Evolutionary conservation across 2,329 filamentous ascomycete species (phyloP), one percentile per base, ranked within the genome.

Genomic region (Colletotrichum sp.): DNA sequence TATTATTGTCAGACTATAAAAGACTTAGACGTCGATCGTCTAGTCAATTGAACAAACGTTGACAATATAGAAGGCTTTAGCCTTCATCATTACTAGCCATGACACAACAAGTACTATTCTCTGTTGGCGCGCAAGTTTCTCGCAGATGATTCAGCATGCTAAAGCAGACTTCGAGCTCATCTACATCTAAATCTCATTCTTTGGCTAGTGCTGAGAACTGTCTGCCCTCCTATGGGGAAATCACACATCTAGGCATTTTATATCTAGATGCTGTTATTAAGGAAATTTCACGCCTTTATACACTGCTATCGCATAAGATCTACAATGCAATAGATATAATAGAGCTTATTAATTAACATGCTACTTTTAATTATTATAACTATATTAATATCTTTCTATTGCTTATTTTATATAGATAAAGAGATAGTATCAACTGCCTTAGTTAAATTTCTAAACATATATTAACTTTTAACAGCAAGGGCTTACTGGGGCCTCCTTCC

Each of bases 211-310:
- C 57, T 0, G 52, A 63, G 18, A 28, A 12, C 4, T 68, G 62
- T 8, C 8, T n/a, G 8, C 68, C 75, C 6, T 67, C 49, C 1
- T 36, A 71, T 12, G 0, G 13, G 6, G 62, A 69, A n/a, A 80
- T 86, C 15, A 78, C 77, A 1, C 52, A 65, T 2, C 55, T 77
- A 0, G 67, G 13, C 15, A 68, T 85, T 3, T 82, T 82, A 0
- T 86, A 84, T 70, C 78, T 86, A 7, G 85, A 86, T 18, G 84
- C 84, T 5, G 79, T 83, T 9, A 72, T 86, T 18, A 82, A 85
- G 70, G 85, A 87, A 74, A 80, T 81, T 0, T 74, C 85, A 1
- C 82, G 85, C 1, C 79, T 78, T 6, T 79, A 3, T 78, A 80
- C 8, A 81, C 83, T 1, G 79, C 80, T 5, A 79, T 81, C 2